These are phyloP conservation scores for Fomitopsis pinicola DNA, from an alignment of 1,284 basidiomycete species.

Conservation along the genomic window DNA sequence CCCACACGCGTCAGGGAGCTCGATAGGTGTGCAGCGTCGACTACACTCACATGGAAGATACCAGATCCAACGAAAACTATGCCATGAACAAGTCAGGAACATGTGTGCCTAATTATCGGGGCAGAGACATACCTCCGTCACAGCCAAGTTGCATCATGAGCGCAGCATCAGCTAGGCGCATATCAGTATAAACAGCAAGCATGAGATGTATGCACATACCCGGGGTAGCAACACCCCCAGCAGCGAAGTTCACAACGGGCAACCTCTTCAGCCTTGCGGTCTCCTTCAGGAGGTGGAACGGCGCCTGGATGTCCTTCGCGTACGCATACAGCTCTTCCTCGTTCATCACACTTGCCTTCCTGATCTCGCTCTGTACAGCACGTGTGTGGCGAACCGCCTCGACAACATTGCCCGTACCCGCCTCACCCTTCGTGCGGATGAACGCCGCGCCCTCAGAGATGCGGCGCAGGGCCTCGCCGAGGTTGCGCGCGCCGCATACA, in stretches of 20 bases:
- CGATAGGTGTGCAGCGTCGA: not conserved
- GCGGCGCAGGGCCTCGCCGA: conserved; percentile 91
- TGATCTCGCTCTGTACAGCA: conserved; percentile 81
- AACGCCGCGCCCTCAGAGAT: conserved; percentile 98
- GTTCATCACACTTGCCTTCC: conserved; percentile 80
- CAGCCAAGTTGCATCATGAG: conserved; percentile 99
- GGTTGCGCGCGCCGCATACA: conserved; percentile 75
- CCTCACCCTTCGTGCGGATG: conserved; percentile 97
- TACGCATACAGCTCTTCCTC: conserved; percentile 96
- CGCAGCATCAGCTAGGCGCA: conserved; percentile 80
- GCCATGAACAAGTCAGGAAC: conserved; percentile 8
- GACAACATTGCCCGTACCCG: conserved; percentile 97
- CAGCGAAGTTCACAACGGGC: conserved; percentile 94
- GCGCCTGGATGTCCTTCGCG: conserved; percentile 92
- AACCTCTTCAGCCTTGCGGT: conserved; percentile 90
- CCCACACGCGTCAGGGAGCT: not conserved
- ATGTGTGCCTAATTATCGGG: conserved; percentile 8
- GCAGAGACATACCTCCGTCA: conserved; percentile 77
- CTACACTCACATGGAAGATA: conserved; percentile 75
- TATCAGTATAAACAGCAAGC: conserved; percentile 1
- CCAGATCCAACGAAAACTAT: conserved; percentile 92
- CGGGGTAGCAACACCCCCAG: conserved; percentile 95
- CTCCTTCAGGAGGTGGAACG: conserved; percentile 98
- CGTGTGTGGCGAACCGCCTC: conserved; percentile 95
- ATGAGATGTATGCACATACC: conserved; percentile 40